Percentiles rank a stretch among this genome's conserved stretches.
phyloP scores from a whole-genome alignment of 2,329 filamentous ascomycete species.

The Blastomyces emzantsi region DNA sequence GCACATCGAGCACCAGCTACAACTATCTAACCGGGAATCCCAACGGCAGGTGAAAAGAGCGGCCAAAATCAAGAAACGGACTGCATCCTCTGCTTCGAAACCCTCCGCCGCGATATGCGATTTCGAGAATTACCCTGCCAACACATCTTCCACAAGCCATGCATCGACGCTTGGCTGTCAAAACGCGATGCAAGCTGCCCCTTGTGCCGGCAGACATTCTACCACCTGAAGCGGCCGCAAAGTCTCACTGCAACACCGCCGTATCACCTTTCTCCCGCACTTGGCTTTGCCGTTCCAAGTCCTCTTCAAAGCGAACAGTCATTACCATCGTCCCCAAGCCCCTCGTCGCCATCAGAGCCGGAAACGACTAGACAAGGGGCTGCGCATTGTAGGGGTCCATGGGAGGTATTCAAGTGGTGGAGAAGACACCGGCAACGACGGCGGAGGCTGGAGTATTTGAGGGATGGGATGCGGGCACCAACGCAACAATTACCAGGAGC shows the following conservation, averaged over 20 bases:
- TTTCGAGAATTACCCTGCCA: slow-evolving; percentile 8
- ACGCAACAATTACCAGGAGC: not conserved
- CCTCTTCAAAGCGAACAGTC: not conserved
- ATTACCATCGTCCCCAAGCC: not conserved
- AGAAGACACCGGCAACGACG: not conserved
- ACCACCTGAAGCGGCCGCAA: slow-evolving; percentile 5
- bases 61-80: not conserved
- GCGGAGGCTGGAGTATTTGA: not conserved
- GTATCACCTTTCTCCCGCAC: not conserved
- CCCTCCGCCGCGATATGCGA: not conserved
- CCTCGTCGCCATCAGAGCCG: not conserved
- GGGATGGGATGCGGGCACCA: not conserved
- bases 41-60: not conserved
- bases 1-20: not conserved
- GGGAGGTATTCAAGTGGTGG: not conserved
- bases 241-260: not conserved
- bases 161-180: slow-evolving; percentile 4
- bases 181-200: slow-evolving; percentile 8
- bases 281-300: not conserved
- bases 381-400: slow-evolving; percentile 2
- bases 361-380: not conserved
- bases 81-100: slow-evolving; percentile 8
- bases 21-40: not conserved
- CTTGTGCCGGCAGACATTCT: slow-evolving; percentile 5
- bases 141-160: slow-evolving; percentile 10